Conservation (phyloP, 1,284 basidiomycete genomes). For the Boletellus deceptivus region DNA sequence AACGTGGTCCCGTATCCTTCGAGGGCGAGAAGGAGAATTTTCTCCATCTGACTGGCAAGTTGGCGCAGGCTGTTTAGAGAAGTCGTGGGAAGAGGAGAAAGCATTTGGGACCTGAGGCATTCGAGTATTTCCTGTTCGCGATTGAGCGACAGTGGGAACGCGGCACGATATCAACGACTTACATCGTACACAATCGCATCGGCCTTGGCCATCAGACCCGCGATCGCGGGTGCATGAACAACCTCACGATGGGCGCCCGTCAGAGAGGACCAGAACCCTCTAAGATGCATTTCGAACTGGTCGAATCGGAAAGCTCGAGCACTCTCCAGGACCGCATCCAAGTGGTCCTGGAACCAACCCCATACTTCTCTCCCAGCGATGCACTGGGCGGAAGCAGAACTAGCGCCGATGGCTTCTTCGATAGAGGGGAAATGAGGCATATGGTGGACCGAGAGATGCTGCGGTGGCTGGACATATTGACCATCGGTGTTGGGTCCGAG, state of each 20-base stretch:
- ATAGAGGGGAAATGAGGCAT: constrained; percentile 79
- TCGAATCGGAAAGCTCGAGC: constrained; percentile 77
- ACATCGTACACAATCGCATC: constrained; percentile 88
- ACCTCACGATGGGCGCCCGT: constrained; percentile 76
- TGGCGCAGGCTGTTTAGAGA: constrained; percentile 72
- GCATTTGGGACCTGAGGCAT: constrained; percentile 77
- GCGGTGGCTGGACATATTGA: constrained; percentile 42
- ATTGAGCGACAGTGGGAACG: constrained; percentile 16
- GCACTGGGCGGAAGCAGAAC: constrained; percentile 68
- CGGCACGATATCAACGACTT: constrained; percentile 31
- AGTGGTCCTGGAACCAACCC: constrained; percentile 84
- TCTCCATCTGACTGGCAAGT: constrained; percentile 88
- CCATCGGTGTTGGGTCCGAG: constrained; percentile 45
- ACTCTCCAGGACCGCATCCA: constrained; percentile 74
- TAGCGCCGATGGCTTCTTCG: constrained; percentile 76
- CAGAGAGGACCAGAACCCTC: constrained; percentile 78
- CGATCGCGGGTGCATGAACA: constrained; percentile 82
- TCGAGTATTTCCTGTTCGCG: constrained; percentile 76
- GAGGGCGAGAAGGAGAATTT: constrained; percentile 75
- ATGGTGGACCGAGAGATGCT: constrained; percentile 67
- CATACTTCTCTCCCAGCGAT: constrained; percentile 80
- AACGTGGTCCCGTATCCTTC: constrained; percentile 86
- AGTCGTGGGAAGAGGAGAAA: constrained; percentile 68
- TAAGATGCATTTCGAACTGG: constrained; percentile 81
- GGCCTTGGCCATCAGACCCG: constrained; percentile 83